Conservation (phyloP, 352 stramenopile species). For the Pythium periplocum region DNA sequence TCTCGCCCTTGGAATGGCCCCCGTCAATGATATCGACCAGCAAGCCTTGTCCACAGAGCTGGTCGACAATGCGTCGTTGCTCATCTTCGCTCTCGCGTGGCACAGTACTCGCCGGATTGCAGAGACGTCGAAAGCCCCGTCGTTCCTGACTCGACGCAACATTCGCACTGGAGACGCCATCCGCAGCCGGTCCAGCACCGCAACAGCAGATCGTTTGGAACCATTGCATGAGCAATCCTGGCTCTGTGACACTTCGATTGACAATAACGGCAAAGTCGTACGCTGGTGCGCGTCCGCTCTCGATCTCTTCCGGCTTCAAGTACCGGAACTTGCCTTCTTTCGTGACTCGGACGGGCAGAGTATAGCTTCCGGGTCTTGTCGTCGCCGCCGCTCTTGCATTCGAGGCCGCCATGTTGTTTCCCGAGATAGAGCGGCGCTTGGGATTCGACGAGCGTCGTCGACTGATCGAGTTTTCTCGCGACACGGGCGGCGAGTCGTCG, state of each 20-base stretch:
- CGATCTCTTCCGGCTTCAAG: constrained; percentile 77
- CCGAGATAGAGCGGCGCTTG: neutral
- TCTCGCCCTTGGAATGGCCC: constrained; percentile 72
- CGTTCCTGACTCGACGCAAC: constrained; percentile 7
- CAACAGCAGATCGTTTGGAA: constrained; percentile 40
- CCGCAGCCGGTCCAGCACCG: constrained; percentile 10
- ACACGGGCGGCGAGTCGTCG: constrained; percentile 10
- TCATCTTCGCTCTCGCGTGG: constrained; percentile 73
- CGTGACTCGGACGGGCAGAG: constrained; percentile 13
- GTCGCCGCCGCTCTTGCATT: neutral
- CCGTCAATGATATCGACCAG: constrained; percentile 83
- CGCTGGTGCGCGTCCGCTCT: constrained; percentile 38
- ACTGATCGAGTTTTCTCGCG: neutral
- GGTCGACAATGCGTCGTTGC: constrained; percentile 73
- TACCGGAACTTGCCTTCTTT: constrained; percentile 61
- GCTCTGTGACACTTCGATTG: constrained; percentile 54
- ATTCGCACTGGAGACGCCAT: constrained; percentile 7
- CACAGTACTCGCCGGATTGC: constrained; percentile 39
- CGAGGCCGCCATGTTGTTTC: neutral
- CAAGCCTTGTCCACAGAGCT: constrained; percentile 62
- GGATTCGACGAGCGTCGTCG: constrained; percentile 2
- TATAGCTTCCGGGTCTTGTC: constrained; percentile 20
- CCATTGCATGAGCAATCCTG: constrained; percentile 22
- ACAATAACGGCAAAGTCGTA: constrained; percentile 84
- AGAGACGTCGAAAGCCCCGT: constrained; percentile 57